Evolutionary conservation across 345 rosid species (phyloP).

Genomic region (Cardamine chenopodiifolia): DNA sequence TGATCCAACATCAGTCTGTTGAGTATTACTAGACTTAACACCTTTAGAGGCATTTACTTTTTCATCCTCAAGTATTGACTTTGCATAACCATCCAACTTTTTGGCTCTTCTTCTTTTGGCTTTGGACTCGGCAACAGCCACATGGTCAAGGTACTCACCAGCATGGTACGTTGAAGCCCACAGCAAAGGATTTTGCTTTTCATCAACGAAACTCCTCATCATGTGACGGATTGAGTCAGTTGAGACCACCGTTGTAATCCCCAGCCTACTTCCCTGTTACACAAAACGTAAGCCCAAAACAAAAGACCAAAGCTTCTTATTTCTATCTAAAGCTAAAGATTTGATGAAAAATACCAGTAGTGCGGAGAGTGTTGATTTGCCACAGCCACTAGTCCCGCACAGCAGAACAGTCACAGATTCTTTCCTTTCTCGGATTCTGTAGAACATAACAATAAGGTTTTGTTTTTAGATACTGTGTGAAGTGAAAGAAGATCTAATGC

Average conservation of each 20-base stretch:
- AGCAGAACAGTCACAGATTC: conserved; percentile 93
- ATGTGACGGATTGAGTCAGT: conserved; percentile 97
- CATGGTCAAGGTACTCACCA: conserved; percentile 87
- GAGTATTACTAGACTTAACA: conserved; percentile 50
- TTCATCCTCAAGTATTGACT: conserved; percentile 52
- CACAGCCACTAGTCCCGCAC: conserved; percentile 99
- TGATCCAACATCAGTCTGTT: conserved; percentile 47
- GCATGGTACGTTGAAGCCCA: conserved; percentile 99
- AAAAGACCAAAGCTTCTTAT: too few species aligned
- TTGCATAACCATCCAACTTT: conserved; percentile 58
- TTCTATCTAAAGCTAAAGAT: too few species aligned
- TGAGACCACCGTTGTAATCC: conserved; percentile 92
- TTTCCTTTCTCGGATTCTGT: conserved; percentile 94
- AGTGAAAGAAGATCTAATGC: background rate
- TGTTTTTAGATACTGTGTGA: background rate
- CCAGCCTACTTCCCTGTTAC: conserved; percentile 68
- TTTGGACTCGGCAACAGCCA: conserved; percentile 93
- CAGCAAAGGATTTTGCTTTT: conserved; percentile 84
- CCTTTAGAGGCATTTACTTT: conserved; percentile 40
- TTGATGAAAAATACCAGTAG: conserved; percentile 63
- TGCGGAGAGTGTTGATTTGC: conserved; percentile 97
- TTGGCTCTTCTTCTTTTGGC: conserved; percentile 71
- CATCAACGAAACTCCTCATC: conserved; percentile 98
- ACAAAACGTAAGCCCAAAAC: too few species aligned
- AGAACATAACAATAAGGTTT: conserved; percentile 24